phyloP scores from a whole-genome alignment of 768 basidiomycete species.

The Lentinula sp. region DNA sequence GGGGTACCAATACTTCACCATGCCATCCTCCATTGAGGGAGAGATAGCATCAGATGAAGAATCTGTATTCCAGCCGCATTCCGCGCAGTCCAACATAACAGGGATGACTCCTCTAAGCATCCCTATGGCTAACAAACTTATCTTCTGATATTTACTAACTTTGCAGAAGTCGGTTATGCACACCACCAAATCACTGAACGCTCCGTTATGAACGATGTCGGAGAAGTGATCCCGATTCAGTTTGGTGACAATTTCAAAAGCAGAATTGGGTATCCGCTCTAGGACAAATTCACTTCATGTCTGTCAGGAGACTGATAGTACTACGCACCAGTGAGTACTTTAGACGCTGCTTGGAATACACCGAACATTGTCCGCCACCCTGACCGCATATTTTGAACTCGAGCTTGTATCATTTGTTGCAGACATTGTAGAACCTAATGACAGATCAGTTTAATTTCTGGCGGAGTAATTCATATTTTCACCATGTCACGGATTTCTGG shows the following conservation, averaged over 20 bases:
- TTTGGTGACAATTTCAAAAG: constrained; percentile 92
- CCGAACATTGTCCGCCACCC: constrained; percentile 99
- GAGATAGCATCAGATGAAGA: constrained; percentile 19
- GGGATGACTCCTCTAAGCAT: constrained; percentile 94
- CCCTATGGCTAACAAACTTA: constrained; percentile 91
- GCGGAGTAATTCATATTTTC: constrained; percentile 7
- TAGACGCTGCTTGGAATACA: constrained; percentile 95
- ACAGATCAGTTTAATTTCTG: constrained; percentile 2
- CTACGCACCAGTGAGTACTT: constrained; percentile 73
- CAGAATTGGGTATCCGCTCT: constrained; percentile 90
- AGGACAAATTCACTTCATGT: not conserved
- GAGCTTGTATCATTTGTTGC: constrained; percentile 97
- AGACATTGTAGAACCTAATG: constrained; percentile 89
- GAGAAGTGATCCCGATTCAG: constrained; percentile 88
- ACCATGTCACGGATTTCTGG: constrained; percentile 97
- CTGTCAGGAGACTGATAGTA: not conserved
- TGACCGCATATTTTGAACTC: constrained; percentile 91
- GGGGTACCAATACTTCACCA: constrained; percentile 98
- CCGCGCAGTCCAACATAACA: constrained; percentile 81
- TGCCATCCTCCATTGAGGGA: constrained; percentile 63
- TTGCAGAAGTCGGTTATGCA: constrained; percentile 99
- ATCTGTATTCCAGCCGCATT: constrained; percentile 36
- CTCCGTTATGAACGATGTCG: constrained; percentile 87
- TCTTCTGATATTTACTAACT: constrained; percentile 98
- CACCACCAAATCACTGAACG: constrained; percentile 92